Percentiles rank a stretch among this genome's conserved stretches.
Conservation (phyloP, 768 basidiomycete genomes). For the Xerocomellus intermedius region DNA sequence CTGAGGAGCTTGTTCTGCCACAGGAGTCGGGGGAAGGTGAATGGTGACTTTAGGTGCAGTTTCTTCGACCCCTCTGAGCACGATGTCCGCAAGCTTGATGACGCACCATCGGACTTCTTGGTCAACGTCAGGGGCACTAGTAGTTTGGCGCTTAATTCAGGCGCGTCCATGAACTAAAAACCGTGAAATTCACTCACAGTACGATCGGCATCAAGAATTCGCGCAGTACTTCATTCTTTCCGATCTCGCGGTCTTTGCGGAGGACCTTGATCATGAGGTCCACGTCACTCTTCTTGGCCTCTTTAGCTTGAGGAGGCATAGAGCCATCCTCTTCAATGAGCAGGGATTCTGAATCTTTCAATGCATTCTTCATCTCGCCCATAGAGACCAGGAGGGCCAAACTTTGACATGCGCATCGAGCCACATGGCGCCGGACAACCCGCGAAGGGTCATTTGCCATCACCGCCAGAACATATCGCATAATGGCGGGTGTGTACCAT, state of each 20-base stretch:
- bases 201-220: slow-evolving; percentile 81
- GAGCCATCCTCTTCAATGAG: slow-evolving; percentile 87
- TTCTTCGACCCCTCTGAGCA: slow-evolving; percentile 82
- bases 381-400: slow-evolving; percentile 82
- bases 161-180: background rate
- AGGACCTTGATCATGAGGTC: slow-evolving; percentile 85
- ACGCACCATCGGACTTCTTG: slow-evolving; percentile 89
- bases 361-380: slow-evolving; percentile 80
- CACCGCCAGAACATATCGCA: slow-evolving; percentile 85
- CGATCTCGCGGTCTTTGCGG: slow-evolving; percentile 82
- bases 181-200: slow-evolving; percentile 50
- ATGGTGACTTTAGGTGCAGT: slow-evolving; percentile 83
- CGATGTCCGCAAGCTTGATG: slow-evolving; percentile 86
- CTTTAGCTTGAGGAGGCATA: slow-evolving; percentile 64
- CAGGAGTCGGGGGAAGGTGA: slow-evolving; percentile 74
- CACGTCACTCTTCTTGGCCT: slow-evolving; percentile 78
- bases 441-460: slow-evolving; percentile 85
- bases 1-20: slow-evolving; percentile 57
- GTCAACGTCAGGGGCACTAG: slow-evolving; percentile 72
- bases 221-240: slow-evolving; percentile 74
- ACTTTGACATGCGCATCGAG: slow-evolving; percentile 81
- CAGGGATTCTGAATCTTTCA: slow-evolving; percentile 73
- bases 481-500: slow-evolving; percentile 81
- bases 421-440: slow-evolving; percentile 80
- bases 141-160: background rate